phyloP scores from a whole-genome alignment of 2,329 filamentous ascomycete species.

The Diaporthe citrichinensis region DNA sequence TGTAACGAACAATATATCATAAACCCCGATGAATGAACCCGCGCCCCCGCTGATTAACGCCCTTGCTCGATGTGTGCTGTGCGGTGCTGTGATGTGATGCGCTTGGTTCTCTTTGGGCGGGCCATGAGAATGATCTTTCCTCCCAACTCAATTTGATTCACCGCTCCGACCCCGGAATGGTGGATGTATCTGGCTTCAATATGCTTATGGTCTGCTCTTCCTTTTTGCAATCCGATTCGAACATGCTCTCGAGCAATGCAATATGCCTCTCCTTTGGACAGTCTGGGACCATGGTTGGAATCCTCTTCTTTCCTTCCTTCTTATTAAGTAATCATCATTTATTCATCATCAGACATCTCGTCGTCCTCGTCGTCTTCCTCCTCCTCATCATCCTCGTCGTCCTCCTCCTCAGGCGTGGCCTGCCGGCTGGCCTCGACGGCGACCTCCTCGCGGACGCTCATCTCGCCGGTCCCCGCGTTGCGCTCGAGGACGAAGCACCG shows the following conservation, averaged over 20 bases:
- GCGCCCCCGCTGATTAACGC: neutral
- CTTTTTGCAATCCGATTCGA: neutral
- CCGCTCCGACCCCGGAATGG: neutral
- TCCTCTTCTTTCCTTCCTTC: neutral
- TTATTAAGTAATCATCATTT: neutral
- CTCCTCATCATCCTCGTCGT: neutral
- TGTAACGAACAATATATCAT: neutral
- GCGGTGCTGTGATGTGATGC: neutral
- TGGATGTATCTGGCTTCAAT: neutral
- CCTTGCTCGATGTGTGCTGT: constrained; percentile 1
- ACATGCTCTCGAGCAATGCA: constrained; percentile 7
- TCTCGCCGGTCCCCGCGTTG: constrained; percentile 35
- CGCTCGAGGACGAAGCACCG: constrained; percentile 60
- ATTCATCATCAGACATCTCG: neutral
- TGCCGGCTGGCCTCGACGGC: constrained; percentile 42
- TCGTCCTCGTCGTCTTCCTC: constrained; percentile 17
- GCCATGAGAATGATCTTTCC: neutral
- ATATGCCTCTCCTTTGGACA: neutral
- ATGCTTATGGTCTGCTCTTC: constrained; percentile 6
- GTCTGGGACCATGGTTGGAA: neutral
- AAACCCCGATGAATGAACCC: neutral
- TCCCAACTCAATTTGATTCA: neutral
- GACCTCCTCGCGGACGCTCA: constrained; percentile 47
- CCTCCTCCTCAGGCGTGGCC: constrained; percentile 34
- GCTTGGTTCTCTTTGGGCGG: neutral